Conservation (phyloP, 176 grass and related monocot species). For the Paspalum notatum region DNA sequence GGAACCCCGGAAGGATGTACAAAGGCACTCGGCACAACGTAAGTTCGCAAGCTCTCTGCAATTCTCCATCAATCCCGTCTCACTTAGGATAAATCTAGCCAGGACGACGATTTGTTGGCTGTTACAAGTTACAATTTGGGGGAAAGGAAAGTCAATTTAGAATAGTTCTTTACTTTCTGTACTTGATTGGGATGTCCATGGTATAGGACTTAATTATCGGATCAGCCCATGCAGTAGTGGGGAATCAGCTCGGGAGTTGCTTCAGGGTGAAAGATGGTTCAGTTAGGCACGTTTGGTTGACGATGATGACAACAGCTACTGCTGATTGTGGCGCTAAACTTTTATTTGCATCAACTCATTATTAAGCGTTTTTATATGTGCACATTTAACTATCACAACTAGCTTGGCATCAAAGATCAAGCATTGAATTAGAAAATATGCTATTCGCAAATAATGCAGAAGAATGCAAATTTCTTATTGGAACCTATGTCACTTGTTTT, state of each 20-base stretch:
- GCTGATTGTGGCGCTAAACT: not conserved
- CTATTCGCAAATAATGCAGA: not conserved
- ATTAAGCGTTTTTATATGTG: not conserved
- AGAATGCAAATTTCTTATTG: not conserved
- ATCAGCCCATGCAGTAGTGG: not conserved
- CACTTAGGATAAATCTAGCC: not conserved
- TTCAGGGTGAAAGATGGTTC: not conserved
- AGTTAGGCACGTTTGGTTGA: not conserved
- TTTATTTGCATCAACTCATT: not conserved
- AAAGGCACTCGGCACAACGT: constrained; percentile 78
- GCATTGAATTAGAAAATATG: not conserved
- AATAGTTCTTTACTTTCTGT: not conserved
- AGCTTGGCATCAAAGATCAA: not conserved
- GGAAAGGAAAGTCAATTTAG: not conserved
- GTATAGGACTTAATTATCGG: not conserved
- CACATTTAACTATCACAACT: not conserved
- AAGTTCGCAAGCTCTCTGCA: not conserved
- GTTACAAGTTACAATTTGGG: not conserved
- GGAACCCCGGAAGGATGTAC: constrained; percentile 73
- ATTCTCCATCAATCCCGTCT: not conserved
- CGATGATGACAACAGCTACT: not conserved
- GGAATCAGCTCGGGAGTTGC: not conserved
- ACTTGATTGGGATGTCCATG: not conserved
- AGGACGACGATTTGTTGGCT: not conserved
- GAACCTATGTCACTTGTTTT: not conserved